phyloP scores from a whole-genome alignment of 441 rosid genomes.

The Populus hybrid region DNA sequence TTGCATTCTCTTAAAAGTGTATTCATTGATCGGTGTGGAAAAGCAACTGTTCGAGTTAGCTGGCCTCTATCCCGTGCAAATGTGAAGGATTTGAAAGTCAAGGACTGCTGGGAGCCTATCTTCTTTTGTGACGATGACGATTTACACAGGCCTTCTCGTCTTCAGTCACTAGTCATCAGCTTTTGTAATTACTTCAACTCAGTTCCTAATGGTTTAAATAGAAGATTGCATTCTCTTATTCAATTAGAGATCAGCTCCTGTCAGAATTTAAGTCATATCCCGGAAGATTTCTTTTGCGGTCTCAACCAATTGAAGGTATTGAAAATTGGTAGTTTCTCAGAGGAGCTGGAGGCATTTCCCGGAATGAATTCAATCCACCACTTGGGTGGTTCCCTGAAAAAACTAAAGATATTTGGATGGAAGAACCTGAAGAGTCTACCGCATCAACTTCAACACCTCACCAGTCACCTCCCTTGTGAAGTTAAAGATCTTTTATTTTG shows the following conservation, averaged over 20 bases:
- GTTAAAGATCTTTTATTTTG: neutral
- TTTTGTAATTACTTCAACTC: neutral
- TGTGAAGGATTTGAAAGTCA: neutral
- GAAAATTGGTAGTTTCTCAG: conserved; percentile 11
- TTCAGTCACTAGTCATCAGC: neutral
- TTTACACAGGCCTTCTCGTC: neutral
- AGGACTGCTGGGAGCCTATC: too few relatives aligned
- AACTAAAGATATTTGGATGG: conserved; percentile 8
- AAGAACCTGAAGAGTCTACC: conserved; percentile 12
- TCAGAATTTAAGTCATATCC: neutral
- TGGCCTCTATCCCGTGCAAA: neutral
- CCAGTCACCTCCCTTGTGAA: conserved; percentile 3
- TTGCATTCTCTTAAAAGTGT: too few relatives aligned
- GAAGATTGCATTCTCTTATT: neutral
- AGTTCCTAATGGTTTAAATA: neutral
- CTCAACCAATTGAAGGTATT: conserved; percentile 13
- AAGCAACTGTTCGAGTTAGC: too few relatives aligned
- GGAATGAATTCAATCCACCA: conserved; percentile 16
- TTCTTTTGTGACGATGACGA: neutral
- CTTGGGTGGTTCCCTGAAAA: conserved; percentile 6
- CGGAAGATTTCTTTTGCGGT: neutral
- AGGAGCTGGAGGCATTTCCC: conserved; percentile 19
- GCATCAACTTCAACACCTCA: conserved; percentile 19
- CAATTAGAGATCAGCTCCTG: neutral
- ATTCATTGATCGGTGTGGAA: too few relatives aligned